Percentiles rank a stretch among this genome's conserved stretches.
These are phyloP conservation scores for Anthoceros angustus DNA, from an alignment of 225 moss, liverwort and hornwort genomes.

Conservation along the genomic window DNA sequence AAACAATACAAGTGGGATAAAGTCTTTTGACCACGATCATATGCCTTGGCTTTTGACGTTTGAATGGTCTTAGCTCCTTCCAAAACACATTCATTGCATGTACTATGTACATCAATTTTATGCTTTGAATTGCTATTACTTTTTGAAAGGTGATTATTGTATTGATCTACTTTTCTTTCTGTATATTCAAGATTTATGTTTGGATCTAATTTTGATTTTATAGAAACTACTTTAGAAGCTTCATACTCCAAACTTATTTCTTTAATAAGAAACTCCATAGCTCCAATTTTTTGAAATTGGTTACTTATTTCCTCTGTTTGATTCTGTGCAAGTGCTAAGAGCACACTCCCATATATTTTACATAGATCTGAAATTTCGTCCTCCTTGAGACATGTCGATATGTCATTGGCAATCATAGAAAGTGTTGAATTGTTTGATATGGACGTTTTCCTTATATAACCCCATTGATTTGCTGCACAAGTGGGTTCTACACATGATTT, in stretches of 20 bases:
- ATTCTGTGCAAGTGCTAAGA: slow-evolving; percentile 45
- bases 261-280: slow-evolving; percentile 67
- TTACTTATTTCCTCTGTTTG: slow-evolving; percentile 44
- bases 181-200: not conserved
- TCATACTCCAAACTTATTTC: slow-evolving; percentile 75
- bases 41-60: no score
- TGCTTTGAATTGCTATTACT: no score
- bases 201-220: not conserved
- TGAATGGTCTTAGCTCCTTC: no score
- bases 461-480: no score
- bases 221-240: slow-evolving; percentile 24
- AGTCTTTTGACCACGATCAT: no score
- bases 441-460: not conserved
- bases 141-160: not conserved
- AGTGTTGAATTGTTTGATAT: not conserved
- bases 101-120: no score
- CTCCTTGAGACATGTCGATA: slow-evolving; percentile 10
- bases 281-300: slow-evolving; percentile 29
- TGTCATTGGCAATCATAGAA: slow-evolving; percentile 1
- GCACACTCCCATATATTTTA: slow-evolving; percentile 28
- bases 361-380: slow-evolving; percentile 11
- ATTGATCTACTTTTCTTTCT: not conserved
- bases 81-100: no score
- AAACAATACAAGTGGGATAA: no score
- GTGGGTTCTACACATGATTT: no score